phyloP scores from a whole-genome alignment of 441 rosid species.

The Dalechampia spathulata region DNA sequence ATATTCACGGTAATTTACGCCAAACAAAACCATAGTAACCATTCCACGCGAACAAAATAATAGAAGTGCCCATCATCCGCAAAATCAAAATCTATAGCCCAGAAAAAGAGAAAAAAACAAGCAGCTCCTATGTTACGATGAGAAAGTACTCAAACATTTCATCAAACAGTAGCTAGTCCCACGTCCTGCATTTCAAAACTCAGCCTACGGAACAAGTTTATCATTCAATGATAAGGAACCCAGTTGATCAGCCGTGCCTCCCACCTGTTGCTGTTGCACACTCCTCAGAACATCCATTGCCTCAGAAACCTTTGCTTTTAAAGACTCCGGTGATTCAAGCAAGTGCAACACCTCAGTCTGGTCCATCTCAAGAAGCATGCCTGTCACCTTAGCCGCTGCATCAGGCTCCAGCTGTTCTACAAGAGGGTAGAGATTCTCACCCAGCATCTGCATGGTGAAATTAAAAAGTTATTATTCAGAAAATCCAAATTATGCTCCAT shows the following conservation, averaged over 20 bases:
- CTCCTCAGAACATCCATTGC: constrained; percentile 91
- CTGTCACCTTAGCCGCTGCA: constrained; percentile 80
- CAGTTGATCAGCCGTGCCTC: constrained; percentile 56
- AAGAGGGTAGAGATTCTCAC: constrained; percentile 83
- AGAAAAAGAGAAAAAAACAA: not conserved
- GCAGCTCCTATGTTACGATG: constrained; percentile 6
- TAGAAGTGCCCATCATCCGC: not conserved
- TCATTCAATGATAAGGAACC: constrained; percentile 61
- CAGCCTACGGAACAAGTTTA: constrained; percentile 42
- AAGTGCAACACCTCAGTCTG: constrained; percentile 83
- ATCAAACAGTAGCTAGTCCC: constrained; percentile 6
- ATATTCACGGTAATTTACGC: too few relatives aligned
- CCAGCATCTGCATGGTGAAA: constrained; percentile 45
- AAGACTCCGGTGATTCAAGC: constrained; percentile 83
- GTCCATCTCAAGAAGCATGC: constrained; percentile 95
- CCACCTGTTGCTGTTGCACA: constrained; percentile 61
- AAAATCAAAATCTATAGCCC: not conserved
- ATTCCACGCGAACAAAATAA: not conserved
- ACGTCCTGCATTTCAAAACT: constrained; percentile 5
- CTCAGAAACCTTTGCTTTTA: constrained; percentile 72
- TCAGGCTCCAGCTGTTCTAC: constrained; percentile 83
- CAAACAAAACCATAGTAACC: too few relatives aligned
- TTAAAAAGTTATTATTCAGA: too few relatives aligned
- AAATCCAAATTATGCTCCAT: too few relatives aligned
- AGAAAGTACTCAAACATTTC: constrained; percentile 9